A percentile compares a stretch with the other conserved stretches of the same genome.
phyloP scores from a whole-genome alignment of 306 rosid species.

The Lathyrus oleraceus region DNA sequence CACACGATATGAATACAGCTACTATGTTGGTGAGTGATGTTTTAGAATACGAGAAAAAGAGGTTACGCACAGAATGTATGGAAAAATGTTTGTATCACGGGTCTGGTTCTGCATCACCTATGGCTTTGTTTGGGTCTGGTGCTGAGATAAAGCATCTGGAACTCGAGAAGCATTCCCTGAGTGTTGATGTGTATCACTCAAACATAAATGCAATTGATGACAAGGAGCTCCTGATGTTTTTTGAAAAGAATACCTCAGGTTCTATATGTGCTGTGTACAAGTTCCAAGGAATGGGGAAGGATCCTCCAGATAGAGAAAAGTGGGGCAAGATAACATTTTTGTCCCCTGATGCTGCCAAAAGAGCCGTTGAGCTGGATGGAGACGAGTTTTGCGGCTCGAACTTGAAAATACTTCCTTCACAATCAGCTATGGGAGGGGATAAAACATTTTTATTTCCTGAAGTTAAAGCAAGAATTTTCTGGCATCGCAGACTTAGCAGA shows the following conservation, averaged over 20 bases:
- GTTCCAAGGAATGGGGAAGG: constrained; percentile 48
- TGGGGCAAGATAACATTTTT: constrained; percentile 72
- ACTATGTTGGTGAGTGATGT: constrained; percentile 41
- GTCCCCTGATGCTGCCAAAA: constrained; percentile 74
- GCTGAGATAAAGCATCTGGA: constrained; percentile 91
- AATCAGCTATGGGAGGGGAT: constrained; percentile 57
- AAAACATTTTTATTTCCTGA: constrained; percentile 65
- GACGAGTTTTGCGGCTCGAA: constrained; percentile 53
- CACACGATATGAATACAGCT: constrained; percentile 58
- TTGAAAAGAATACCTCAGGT: constrained; percentile 62
- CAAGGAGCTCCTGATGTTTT: constrained; percentile 70
- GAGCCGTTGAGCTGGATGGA: constrained; percentile 58
- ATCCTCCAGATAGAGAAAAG: constrained; percentile 55
- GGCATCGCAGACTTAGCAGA: constrained; percentile 81
- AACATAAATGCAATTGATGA: constrained; percentile 58
- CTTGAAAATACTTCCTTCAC: constrained; percentile 68
- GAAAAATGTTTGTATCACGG: constrained; percentile 78
- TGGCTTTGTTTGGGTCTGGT: constrained; percentile 91
- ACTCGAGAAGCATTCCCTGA: constrained; percentile 71
- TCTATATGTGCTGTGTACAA: constrained; percentile 70
- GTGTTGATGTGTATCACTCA: constrained; percentile 65
- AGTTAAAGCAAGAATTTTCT: constrained; percentile 73
- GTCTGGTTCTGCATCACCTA: constrained; percentile 57
- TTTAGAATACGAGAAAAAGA: constrained; percentile 61
- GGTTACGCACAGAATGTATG: constrained; percentile 66